Conservation (phyloP, 116 monocot genomes). For the Zostera marina region DNA sequence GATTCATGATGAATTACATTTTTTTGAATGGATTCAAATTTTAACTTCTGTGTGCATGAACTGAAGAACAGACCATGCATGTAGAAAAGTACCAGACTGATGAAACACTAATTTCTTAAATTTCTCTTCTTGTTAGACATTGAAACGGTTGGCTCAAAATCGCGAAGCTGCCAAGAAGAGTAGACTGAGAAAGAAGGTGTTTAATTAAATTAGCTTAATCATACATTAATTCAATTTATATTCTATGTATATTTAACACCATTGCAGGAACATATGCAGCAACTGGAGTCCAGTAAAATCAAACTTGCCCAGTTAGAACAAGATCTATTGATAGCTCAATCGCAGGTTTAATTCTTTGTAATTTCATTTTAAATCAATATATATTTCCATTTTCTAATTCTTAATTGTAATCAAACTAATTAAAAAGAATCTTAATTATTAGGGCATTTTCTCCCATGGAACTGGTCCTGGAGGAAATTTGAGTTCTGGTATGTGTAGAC, state of each 20-base stretch:
- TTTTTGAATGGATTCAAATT: background rate
- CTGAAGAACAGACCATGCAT: background rate
- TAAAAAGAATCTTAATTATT: background rate
- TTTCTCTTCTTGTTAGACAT: conserved; percentile 25
- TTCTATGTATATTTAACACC: background rate
- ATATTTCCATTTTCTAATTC: too few species aligned
- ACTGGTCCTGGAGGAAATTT: conserved; percentile 38
- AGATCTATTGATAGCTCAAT: conserved; percentile 56
- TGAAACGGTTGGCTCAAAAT: conserved; percentile 86
- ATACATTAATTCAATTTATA: background rate
- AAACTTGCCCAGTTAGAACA: conserved; percentile 84
- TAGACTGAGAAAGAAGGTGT: conserved; percentile 75
- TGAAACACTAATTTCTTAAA: background rate
- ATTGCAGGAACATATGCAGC: conserved; percentile 79
- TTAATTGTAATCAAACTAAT: background rate
- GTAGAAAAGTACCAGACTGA: background rate
- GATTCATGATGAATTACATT: background rate
- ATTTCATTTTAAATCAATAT: too few species aligned
- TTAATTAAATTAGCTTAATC: background rate
- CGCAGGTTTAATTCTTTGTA: conserved; percentile 57
- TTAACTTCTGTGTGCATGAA: background rate
- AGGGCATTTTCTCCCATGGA: conserved; percentile 57
- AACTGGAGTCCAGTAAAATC: conserved; percentile 65
- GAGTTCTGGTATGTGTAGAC: conserved; percentile 78
- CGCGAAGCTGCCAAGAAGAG: conserved; percentile 91